phyloP scores from a whole-genome alignment of 2,329 filamentous ascomycete genomes.

The Tympanopsis confertula region DNA sequence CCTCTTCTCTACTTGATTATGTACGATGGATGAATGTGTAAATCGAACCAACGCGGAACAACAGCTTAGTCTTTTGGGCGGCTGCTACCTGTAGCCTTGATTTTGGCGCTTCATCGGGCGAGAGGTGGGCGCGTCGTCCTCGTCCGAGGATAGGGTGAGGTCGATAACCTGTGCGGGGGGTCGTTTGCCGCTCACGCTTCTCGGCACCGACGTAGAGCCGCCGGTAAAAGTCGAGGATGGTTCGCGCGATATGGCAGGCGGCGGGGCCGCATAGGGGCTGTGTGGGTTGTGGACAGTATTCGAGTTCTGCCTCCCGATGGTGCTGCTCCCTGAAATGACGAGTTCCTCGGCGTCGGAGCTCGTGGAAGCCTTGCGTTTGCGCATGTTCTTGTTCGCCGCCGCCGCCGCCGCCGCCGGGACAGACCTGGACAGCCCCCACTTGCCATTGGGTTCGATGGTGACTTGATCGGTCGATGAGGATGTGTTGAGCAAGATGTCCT shows the following conservation, averaged over 20 bases:
- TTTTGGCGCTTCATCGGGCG: constrained; percentile 36
- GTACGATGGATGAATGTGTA: too few relatives aligned
- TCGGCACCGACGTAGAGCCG: constrained; percentile 17
- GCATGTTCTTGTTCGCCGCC: constrained; percentile 14
- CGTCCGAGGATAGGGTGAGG: constrained; percentile 42
- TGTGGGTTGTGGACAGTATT: too few relatives aligned
- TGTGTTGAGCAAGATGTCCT: constrained; percentile 72
- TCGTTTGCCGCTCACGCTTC: constrained; percentile 31
- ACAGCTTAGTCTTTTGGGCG: too few relatives aligned
- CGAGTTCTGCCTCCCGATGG: too few relatives aligned
- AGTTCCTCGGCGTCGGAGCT: too few relatives aligned
- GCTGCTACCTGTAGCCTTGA: constrained; percentile 4
- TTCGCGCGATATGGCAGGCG: constrained; percentile 22
- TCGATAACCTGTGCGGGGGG: constrained; percentile 43
- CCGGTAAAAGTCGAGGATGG: constrained; percentile 22
- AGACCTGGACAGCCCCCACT: constrained; percentile 57
- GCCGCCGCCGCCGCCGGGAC: too few relatives aligned
- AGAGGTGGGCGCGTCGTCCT: constrained; percentile 32
- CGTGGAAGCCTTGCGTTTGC: constrained; percentile 13
- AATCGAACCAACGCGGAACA: too few relatives aligned
- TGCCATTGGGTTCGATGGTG: constrained; percentile 76
- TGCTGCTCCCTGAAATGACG: too few relatives aligned
- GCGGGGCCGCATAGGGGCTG: constrained; percentile 10
- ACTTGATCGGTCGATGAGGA: constrained; percentile 66
- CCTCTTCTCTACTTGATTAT: too few relatives aligned